Evolutionary conservation across 768 basidiomycete genomes (phyloP).

Genomic region (Pisolithus microcarpus): DNA sequence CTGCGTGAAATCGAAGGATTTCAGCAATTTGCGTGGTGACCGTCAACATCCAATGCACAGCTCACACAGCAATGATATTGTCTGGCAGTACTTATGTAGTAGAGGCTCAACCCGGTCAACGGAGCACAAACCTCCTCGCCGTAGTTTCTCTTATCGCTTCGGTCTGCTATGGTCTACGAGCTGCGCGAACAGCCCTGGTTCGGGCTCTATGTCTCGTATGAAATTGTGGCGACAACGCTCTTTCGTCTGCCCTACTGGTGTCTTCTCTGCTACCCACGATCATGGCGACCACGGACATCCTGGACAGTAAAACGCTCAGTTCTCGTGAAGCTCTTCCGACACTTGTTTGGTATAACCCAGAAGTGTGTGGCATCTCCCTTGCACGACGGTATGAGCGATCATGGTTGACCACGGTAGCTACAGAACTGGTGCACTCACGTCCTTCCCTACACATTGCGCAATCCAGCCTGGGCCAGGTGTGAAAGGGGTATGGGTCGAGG

Average conservation of each 20-base stretch:
- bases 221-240: slow-evolving; percentile 13
- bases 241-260: slow-evolving; percentile 21
- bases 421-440: slow-evolving; percentile 15
- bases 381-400: neutral
- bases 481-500: slow-evolving; percentile 30
- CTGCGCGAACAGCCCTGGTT: slow-evolving; percentile 3
- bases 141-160: neutral
- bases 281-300: slow-evolving; percentile 18
- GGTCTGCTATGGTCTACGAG: neutral
- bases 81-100: too few relatives aligned
- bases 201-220: slow-evolving; percentile 17
- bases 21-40: too few relatives aligned
- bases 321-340: slow-evolving; percentile 14
- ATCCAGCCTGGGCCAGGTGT: slow-evolving; percentile 16
- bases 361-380: slow-evolving; percentile 9
- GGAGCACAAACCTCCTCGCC: neutral
- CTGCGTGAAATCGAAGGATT: too few relatives aligned
- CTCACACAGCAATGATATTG: too few relatives aligned
- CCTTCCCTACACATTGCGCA: slow-evolving; percentile 15
- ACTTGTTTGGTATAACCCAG: slow-evolving; percentile 12
- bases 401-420: neutral
- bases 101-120: too few relatives aligned
- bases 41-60: neutral
- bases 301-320: slow-evolving; percentile 20
- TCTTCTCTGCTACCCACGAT: slow-evolving; percentile 10